Conservation (phyloP, 306 rosid species). For the Phaseolus lunatus region DNA sequence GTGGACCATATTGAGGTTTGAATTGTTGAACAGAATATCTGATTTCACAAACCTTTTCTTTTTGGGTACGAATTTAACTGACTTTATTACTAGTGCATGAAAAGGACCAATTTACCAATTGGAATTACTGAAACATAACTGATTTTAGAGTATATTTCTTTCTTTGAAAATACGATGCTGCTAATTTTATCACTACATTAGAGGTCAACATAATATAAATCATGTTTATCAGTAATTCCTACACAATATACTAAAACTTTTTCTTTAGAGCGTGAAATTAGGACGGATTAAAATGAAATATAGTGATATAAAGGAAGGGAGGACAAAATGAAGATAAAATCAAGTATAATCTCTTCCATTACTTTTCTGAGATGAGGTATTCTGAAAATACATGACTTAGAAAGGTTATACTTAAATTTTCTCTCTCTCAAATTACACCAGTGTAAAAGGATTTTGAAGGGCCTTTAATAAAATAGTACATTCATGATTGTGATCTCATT, state of each 20-base stretch:
- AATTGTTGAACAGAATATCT: constrained; percentile 50
- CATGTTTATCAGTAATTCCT: not conserved
- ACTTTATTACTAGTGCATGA: constrained; percentile 8
- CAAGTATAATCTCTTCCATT: not conserved
- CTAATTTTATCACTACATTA: not conserved
- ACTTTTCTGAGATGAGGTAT: no score
- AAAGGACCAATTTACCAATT: constrained; percentile 28
- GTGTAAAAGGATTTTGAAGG: not conserved
- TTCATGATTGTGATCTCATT: constrained; percentile 19
- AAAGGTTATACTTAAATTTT: not conserved
- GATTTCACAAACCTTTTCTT: constrained; percentile 15
- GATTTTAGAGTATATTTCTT: not conserved
- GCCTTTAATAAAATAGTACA: not conserved
- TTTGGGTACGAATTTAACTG: constrained; percentile 9
- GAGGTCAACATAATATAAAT: not conserved
- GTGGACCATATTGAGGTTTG: constrained; percentile 28
- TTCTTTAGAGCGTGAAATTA: not conserved
- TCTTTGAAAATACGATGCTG: not conserved
- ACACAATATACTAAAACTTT: not conserved
- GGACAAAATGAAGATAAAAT: not conserved
- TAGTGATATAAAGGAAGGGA: no score
- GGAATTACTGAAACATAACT: not conserved
- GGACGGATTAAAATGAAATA: no score
- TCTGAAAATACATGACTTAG: not conserved
- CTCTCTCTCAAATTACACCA: not conserved